Evolutionary conservation across 2,329 filamentous ascomycete species (phyloP), one percentile per base, ranked within the genome.

Genomic region (Zelopaecilomyces penicillatus): DNA sequence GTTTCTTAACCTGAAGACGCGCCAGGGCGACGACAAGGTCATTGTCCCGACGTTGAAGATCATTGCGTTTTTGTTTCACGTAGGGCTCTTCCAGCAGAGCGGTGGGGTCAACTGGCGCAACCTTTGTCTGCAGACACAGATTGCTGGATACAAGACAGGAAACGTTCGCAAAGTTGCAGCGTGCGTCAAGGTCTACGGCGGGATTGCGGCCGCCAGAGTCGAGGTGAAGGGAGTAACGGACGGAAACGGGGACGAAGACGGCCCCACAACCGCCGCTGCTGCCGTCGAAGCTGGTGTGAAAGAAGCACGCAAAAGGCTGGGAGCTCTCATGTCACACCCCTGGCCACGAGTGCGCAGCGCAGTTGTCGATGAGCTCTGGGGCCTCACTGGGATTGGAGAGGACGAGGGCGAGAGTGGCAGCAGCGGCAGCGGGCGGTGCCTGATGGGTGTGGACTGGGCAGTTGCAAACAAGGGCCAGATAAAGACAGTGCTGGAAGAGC

Each of bases 81-180:
- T 69, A 38, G 73, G 65, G 8, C 60, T 73, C 41, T 69, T 75
- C 52, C 68, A 65, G 61, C 61, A 54, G 28, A 68, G 62, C 52
- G 52, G 55, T 7, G 53, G 53, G 5, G 52, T 70, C 11, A 66
- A 72, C 50, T 60, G 71, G 58, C 78, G 78, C 48, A 71, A 63
- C 5, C 65, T 95, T 3, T 87, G 89, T 47, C 69, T 81, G 5
- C 70, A 80, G 32, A 78, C 84, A 4, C 87, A 94, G 57, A 88
- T 83, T 62, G 76, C 85, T 1, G 85, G 90, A 51, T 90, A 85
- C 68, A 91, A 90, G 65, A 85, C 84, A 1, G 80, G 83, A 19
- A 93, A 87, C 60, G 78, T 95, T 37, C 78, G 82, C 41, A 91
- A 93, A 62, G 73, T 97, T 1, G 78, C 87, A 59, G 85, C 87